Evolutionary conservation across 2,329 filamentous ascomycete species (phyloP).

Genomic region (Salinomyces thailandicus): DNA sequence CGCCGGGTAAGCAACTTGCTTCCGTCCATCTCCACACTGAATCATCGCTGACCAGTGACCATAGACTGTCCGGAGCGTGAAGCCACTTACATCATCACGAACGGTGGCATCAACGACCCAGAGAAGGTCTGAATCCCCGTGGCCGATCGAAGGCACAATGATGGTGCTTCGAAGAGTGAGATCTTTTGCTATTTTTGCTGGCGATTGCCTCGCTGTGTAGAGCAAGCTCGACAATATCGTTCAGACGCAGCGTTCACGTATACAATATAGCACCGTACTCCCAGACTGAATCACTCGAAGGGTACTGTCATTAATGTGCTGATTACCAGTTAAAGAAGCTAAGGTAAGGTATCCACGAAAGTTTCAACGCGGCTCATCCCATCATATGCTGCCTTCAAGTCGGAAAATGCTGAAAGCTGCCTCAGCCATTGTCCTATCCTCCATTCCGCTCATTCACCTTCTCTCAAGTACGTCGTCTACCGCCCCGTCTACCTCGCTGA

Average conservation of each 20-base stretch:
- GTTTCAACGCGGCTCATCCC: too few relatives aligned
- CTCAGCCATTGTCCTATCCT: neutral
- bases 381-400: too few relatives aligned
- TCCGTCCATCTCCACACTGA: neutral
- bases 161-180: neutral
- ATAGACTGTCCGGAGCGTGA: conserved; percentile 57
- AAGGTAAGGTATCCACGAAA: too few relatives aligned
- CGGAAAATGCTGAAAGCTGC: too few relatives aligned
- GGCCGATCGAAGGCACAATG: neutral
- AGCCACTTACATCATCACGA: conserved; percentile 60
- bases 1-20: conserved; percentile 41
- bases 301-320: too few relatives aligned
- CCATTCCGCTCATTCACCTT: neutral
- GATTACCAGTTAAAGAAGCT: too few relatives aligned
- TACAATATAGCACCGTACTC: neutral
- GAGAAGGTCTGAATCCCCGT: conserved; percentile 42
- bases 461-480: neutral
- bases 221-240: too few relatives aligned
- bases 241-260: too few relatives aligned
- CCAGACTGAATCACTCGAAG: neutral
- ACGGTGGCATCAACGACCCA: conserved; percentile 57
- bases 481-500: too few relatives aligned
- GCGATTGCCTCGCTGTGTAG: too few relatives aligned
- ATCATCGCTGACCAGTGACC: conserved; percentile 12
- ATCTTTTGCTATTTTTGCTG: neutral